Base-by-base conservation (phyloP, 2,329 filamentous ascomycete genomes). In the Lachnellula occidentalis region DNA sequence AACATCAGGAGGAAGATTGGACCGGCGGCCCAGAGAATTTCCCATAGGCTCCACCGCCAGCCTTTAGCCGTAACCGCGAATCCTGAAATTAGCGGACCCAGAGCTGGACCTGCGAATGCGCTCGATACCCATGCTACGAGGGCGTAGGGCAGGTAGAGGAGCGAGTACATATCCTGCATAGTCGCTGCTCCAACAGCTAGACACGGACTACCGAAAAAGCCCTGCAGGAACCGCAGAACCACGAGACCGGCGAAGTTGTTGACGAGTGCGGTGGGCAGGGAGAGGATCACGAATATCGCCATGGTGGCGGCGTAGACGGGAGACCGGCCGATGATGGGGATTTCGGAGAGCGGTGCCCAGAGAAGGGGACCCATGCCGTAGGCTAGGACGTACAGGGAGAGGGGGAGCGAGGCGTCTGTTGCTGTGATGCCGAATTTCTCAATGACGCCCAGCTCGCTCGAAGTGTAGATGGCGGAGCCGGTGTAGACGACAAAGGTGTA, bases 281-380 rank as follows among this genome's bases (percentile, higher is more conserved):
- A 81, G 11, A 90, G 69, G 57, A 88, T 77, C 48, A 86, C 81
- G 66, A 88, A 90, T 27, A 89, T 72, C 55, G 79, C 78, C 72
- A 89, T 85, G 9, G 85, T 85, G 60, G 80, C 67, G 36, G 87
- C 78, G 68, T 90, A 90, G 5, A 86, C 79, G 0, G 81, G 80
- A 62, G 85, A 88, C 6, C 86, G 76, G 2, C 87, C 86, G 49
- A 89, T 78, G 45, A 76, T 66, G 0, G 86, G 83, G 21, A 89
- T 80, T 70, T 90, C 86, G 48, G 76, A 80, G 42, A 89, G 69
- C 0, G 86, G 86, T 0, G 82, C 82, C 70, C 82, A 88, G 22
- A 89, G 58, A 24, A 88, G 69, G 1, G 85, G 85, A 0, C 85
- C 85, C 15, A 83, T 70, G 12, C 85, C 83, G 58, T 83, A 83